These are phyloP conservation scores for Sarcomyxa edulis DNA, from an alignment of 768 basidiomycete species.

Conservation along the genomic window DNA sequence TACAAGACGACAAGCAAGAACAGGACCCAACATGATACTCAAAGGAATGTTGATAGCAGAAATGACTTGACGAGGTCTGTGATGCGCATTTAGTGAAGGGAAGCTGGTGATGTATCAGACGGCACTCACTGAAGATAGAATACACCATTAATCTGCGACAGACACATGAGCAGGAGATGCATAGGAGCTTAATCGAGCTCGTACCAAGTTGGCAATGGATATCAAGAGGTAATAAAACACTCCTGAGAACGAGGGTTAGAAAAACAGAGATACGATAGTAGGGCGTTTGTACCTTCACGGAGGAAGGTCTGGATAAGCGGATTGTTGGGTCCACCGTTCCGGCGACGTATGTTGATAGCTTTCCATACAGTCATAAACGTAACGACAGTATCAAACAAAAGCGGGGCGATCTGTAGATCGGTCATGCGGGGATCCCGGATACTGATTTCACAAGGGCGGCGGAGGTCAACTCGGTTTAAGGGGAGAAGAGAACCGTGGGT, in stretches of 20 bases:
- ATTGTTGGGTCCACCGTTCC: conserved; percentile 72
- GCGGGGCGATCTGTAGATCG: conserved; percentile 80
- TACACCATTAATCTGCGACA: conserved; percentile 62
- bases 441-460: no score
- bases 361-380: conserved; percentile 80
- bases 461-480: no score
- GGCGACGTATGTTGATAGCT: conserved; percentile 70
- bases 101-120: conserved; percentile 2
- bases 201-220: conserved; percentile 75
- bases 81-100: conserved; percentile 6
- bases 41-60: conserved; percentile 82
- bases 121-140: conserved; percentile 80
- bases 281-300: conserved; percentile 54
- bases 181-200: conserved; percentile 7
- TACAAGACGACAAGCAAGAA: conserved; percentile 76
- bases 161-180: background rate
- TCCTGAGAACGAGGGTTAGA: conserved; percentile 31
- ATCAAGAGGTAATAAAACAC: conserved; percentile 84
- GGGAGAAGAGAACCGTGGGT: conserved; percentile 3
- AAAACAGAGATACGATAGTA: conserved; percentile 1
- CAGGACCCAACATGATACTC: conserved; percentile 78
- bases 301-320: conserved; percentile 80
- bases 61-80: conserved; percentile 74
- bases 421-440: no score
- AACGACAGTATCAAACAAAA: conserved; percentile 76